These are phyloP conservation scores for Fusarium algeriense DNA, from an alignment of 2,329 filamentous ascomycete species.

Conservation along the genomic window DNA sequence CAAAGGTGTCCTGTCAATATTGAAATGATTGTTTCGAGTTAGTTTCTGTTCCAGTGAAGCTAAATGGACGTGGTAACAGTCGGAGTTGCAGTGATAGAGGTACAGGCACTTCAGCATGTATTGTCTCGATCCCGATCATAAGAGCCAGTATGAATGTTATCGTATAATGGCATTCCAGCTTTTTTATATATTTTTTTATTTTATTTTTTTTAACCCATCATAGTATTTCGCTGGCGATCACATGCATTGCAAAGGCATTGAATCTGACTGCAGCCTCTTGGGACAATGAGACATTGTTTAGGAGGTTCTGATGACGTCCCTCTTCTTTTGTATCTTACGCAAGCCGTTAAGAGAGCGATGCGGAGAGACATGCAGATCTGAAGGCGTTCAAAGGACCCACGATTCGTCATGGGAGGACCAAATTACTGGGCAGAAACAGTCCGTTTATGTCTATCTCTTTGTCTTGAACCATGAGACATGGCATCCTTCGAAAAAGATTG, in stretches of 20 bases:
- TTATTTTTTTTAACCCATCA: background rate
- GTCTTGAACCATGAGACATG: background rate
- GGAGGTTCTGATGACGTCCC: background rate
- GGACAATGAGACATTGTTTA: slow-evolving; percentile 5
- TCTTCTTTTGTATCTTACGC: background rate
- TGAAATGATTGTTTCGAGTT: background rate
- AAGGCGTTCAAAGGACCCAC: background rate
- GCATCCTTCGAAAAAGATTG: background rate
- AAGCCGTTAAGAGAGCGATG: background rate
- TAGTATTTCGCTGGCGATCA: background rate
- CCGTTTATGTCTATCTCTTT: background rate
- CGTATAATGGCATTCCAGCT: background rate
- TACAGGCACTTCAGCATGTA: no score
- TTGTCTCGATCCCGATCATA: background rate
- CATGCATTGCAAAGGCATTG: background rate
- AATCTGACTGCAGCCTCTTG: background rate
- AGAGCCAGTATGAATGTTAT: background rate
- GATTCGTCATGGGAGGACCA: background rate
- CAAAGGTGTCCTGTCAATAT: background rate
- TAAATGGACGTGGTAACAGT: no score
- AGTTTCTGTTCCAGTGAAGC: background rate
- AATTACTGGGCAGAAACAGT: background rate
- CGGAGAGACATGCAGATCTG: background rate
- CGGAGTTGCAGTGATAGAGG: background rate
- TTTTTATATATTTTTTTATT: background rate